Evolutionary conservation across 352 stramenopile species (phyloP).

Genomic region (Halophytophthora batemanensis): DNA sequence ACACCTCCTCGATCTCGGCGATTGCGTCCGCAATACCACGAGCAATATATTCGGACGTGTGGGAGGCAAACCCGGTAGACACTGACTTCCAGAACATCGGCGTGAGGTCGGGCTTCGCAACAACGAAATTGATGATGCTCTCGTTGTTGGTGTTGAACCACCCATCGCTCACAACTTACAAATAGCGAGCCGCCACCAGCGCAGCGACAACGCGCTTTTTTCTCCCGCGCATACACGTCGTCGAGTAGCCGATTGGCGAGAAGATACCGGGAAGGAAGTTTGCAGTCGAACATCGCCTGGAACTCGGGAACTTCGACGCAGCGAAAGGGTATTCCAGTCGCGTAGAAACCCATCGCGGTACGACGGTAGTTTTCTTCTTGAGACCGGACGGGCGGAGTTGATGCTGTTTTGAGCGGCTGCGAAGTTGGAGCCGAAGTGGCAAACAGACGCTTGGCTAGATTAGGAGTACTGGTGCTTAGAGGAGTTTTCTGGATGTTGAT

Average conservation of each 20-base stretch:
- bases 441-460: too few species aligned
- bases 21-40: conserved; percentile 5
- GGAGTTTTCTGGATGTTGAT: too few species aligned
- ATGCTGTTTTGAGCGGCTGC: too few species aligned
- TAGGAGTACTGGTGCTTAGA: too few species aligned
- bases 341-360: background rate
- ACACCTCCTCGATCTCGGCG: background rate
- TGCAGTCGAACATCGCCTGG: conserved; percentile 8
- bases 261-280: too few species aligned
- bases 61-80: background rate
- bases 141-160: conserved; percentile 10
- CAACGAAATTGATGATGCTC: conserved; percentile 14
- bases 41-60: conserved; percentile 3
- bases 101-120: conserved; percentile 1
- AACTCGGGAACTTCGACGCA: conserved; percentile 4
- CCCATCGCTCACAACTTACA: conserved; percentile 7
- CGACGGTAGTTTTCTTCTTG: conserved; percentile 3
- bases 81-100: conserved; percentile 11
- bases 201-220: background rate
- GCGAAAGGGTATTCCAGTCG: conserved; percentile 8
- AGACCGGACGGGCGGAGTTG: too few species aligned
- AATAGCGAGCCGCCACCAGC: background rate
- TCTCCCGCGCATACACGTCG: too few species aligned
- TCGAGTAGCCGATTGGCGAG: too few species aligned
- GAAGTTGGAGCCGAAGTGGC: too few species aligned